These are phyloP conservation scores for Coemansia sp. DNA, from an alignment of 192 early-diverging fungal genomes.

Conservation along the genomic window DNA sequence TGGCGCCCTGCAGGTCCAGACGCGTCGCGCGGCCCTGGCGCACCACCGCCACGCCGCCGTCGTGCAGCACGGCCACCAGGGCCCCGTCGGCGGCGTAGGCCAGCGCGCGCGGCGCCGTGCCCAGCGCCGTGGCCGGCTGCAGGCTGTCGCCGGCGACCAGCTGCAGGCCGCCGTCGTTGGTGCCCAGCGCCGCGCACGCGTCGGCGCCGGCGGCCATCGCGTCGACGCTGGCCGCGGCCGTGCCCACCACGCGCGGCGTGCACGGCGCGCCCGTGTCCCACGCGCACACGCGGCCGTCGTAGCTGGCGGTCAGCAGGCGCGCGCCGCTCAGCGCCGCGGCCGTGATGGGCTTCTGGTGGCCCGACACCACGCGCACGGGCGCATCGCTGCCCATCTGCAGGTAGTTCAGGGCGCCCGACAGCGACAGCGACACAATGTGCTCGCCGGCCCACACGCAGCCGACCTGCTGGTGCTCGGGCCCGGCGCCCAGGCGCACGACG, in stretches of 20 bases:
- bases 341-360: slow-evolving; percentile 83
- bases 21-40: neutral
- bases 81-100: slow-evolving; percentile 5
- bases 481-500: slow-evolving; percentile 53
- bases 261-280: slow-evolving; percentile 59
- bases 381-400: slow-evolving; percentile 51
- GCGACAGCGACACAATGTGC: slow-evolving; percentile 69
- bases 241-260: slow-evolving; percentile 9
- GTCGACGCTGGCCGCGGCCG: slow-evolving; percentile 11
- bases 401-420: slow-evolving; percentile 85
- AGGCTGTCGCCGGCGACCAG: slow-evolving; percentile 8
- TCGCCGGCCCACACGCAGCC: slow-evolving; percentile 86
- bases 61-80: slow-evolving; percentile 26
- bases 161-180: slow-evolving; percentile 35
- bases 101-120: slow-evolving; percentile 25
- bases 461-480: slow-evolving; percentile 81
- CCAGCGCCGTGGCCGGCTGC: slow-evolving; percentile 2
- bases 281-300: slow-evolving; percentile 83
- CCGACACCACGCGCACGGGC: slow-evolving; percentile 47
- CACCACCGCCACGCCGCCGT: slow-evolving; percentile 22
- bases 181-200: slow-evolving; percentile 18
- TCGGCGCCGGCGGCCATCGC: slow-evolving; percentile 11
- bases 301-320: slow-evolving; percentile 78
- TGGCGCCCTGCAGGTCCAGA: neutral
- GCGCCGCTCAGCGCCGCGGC: slow-evolving; percentile 57